phyloP scores from a whole-genome alignment of 805 yeast species.

The Candida vaughaniae region DNA sequence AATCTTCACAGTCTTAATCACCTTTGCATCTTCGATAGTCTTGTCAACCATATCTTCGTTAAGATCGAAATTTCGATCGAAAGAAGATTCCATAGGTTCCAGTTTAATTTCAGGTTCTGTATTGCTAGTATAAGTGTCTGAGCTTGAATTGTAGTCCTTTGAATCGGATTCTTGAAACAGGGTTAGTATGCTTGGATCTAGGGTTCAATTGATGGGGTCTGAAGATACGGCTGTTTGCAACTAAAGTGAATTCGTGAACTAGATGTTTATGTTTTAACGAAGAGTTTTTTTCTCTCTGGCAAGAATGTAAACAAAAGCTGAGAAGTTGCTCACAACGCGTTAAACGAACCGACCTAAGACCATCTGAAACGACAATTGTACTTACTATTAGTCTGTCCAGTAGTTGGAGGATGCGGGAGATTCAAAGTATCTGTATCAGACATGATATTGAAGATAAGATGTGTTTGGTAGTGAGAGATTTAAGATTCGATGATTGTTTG shows the following conservation, averaged over 20 bases:
- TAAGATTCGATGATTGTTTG: neutral
- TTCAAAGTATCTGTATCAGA: conserved; percentile 7
- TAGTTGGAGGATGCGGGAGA: no score
- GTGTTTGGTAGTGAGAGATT: neutral
- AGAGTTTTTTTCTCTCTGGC: no score
- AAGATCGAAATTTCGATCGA: conserved; percentile 23
- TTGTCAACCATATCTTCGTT: conserved; percentile 13
- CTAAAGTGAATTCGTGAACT: no score
- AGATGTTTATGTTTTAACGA: no score
- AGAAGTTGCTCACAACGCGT: no score
- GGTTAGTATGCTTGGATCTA: no score
- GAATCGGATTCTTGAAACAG: neutral
- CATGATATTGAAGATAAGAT: conserved; percentile 1
- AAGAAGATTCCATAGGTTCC: conserved; percentile 5
- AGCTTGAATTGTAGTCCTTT: conserved; percentile 36
- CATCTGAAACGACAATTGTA: no score
- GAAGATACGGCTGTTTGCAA: no score
- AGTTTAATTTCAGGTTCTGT: conserved; percentile 10
- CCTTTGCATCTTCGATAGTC: conserved; percentile 7
- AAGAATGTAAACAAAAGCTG: no score
- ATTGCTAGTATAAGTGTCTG: conserved; percentile 43
- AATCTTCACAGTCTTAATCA: conserved; percentile 7
- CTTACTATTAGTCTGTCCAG: no score
- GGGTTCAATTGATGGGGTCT: no score
- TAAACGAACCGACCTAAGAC: no score